Evolutionary conservation across 345 rosid genomes (phyloP), one percentile per base, ranked within the genome.

Genomic region (Cardiospermum halicacabum): DNA sequence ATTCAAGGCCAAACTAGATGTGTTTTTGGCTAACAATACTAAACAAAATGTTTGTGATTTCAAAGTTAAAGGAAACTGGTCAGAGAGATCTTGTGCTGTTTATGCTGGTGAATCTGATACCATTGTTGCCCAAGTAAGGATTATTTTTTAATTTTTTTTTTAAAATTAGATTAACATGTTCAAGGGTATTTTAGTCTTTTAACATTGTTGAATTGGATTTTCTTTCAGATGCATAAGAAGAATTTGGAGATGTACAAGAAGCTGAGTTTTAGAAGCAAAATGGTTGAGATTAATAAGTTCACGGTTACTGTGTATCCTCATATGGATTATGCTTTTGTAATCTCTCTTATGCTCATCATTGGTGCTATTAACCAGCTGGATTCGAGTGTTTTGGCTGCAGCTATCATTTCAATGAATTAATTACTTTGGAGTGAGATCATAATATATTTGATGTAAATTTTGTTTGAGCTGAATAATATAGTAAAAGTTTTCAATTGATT

Each of bases 11-110:
- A 73, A 58, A 22, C 45, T 62, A n/a, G 53, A 68, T 9, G 60
- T 68, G 28, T 73, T 67, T 36, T 26, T 68, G 37, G 77, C 72
- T 13, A 56, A 36, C 21, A 68, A 73, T 65, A 22, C 62, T 24
- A 30, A 49, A 3, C 65, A 67, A 22, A 51, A 62, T 1, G 53
- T 57, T 5, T 62, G 47, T 30, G 77, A 68, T 56, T 73, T 67
- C 55, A 48, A 40, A 25, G 56, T 73, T 59, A 58, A 68, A 30
- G 72, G 77, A 12, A 62, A 61, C 21, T 63, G 77, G 77, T 28
- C 18, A 5, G 71, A 65, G 6, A 48, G 58, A 10, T 65, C 74
- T 28, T 69, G 78, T 45, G 43, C 42, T 7, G 15, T 69, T 22
- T 69, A 74, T 45, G 49, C 55, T 4, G 74, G 72, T 2, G 58